Evolutionary conservation across 345 rosid species (phyloP).

Genomic region (Firmiana major): DNA sequence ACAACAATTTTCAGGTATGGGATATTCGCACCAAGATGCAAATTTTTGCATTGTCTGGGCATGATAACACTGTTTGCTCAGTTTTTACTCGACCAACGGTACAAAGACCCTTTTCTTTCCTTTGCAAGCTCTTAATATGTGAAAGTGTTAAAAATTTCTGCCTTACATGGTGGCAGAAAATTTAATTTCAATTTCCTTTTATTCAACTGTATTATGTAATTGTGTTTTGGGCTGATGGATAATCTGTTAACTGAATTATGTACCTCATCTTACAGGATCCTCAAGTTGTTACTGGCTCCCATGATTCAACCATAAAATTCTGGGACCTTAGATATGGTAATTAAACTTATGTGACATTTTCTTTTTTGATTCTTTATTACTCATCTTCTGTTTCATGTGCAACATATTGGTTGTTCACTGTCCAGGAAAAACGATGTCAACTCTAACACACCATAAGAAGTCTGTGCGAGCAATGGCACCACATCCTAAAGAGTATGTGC

Average conservation of each 20-base stretch:
- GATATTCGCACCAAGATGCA: slow-evolving; percentile 96
- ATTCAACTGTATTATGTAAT: not conserved
- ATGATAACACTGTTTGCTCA: slow-evolving; percentile 94
- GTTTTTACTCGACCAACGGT: slow-evolving; percentile 92
- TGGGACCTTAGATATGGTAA: slow-evolving; percentile 98
- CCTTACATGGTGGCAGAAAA: not conserved
- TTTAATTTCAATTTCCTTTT: not conserved
- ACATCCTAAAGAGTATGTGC: slow-evolving; percentile 89
- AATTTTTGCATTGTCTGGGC: slow-evolving; percentile 91
- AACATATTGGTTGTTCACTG: slow-evolving; percentile 12
- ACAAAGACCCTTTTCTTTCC: slow-evolving; percentile 15
- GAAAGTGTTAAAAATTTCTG: not conserved
- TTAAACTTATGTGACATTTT: not conserved
- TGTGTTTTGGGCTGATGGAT: not conserved
- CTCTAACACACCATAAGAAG: slow-evolving; percentile 96
- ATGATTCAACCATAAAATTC: slow-evolving; percentile 91
- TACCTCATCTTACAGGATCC: slow-evolving; percentile 67
- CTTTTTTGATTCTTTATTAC: not conserved
- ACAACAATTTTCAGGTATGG: slow-evolving; percentile 70
- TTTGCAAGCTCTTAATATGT: not conserved
- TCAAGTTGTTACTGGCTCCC: slow-evolving; percentile 98
- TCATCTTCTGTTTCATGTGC: not conserved
- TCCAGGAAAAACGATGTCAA: slow-evolving; percentile 87
- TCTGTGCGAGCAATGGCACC: slow-evolving; percentile 93
- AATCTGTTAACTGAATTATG: not conserved